Evolutionary conservation across 1,139 yeast species (phyloP).

Genomic region (Candida freyschussii): DNA sequence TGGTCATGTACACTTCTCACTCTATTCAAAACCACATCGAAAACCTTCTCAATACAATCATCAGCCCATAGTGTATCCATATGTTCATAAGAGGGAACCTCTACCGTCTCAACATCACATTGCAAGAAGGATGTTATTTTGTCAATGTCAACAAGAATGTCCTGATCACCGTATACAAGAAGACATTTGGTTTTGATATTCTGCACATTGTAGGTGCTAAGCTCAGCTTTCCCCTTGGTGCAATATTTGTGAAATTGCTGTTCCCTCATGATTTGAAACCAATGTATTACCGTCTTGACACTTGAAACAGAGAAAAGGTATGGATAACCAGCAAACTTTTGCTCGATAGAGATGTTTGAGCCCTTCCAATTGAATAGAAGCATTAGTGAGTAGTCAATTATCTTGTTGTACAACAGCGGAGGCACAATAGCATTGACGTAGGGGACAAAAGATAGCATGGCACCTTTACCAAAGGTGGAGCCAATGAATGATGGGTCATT

Average conservation of each 20-base stretch:
- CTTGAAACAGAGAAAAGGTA: conserved; percentile 82
- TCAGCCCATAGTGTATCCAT: conserved; percentile 83
- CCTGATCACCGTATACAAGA: conserved; percentile 68
- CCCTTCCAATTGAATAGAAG: conserved; percentile 71
- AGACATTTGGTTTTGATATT: conserved; percentile 47
- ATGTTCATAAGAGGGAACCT: conserved; percentile 58
- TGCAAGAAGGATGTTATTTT: conserved; percentile 51
- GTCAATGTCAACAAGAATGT: conserved; percentile 76
- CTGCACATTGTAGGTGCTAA: conserved; percentile 16
- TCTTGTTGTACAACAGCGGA: conserved; percentile 62
- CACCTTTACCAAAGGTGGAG: conserved; percentile 43
- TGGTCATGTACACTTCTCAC: conserved; percentile 8
- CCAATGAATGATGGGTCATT: conserved; percentile 7
- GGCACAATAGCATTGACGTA: conserved; percentile 75
- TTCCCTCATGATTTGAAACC: conserved; percentile 82
- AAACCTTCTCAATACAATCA: conserved; percentile 49
- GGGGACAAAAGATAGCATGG: conserved; percentile 60
- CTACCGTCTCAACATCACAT: conserved; percentile 30
- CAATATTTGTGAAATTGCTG: conserved; percentile 77
- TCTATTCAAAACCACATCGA: conserved; percentile 27
- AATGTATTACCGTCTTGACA: conserved; percentile 82
- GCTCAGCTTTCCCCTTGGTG: conserved; percentile 4
- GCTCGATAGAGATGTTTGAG: conserved; percentile 56
- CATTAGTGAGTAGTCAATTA: conserved; percentile 50
- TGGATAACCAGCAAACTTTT: conserved; percentile 69